Percentiles rank a stretch among this genome's conserved stretches.
These are phyloP conservation scores for Ceriops tagal DNA, from an alignment of 345 rosid species.

Conservation along the genomic window DNA sequence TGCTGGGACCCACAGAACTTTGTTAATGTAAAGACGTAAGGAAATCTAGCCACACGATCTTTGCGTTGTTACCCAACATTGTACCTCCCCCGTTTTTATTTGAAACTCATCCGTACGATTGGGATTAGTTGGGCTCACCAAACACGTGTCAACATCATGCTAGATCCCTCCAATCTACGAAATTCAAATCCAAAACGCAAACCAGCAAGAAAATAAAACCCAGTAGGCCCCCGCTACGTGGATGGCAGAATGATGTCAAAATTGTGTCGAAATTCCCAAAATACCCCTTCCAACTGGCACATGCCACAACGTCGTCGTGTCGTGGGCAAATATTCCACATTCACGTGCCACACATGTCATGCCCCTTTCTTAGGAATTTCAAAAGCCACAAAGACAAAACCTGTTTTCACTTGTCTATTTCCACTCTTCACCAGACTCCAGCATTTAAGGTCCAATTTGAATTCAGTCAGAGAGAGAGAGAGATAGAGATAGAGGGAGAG, in stretches of 20 bases:
- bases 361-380: too few relatives aligned
- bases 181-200: constrained; percentile 18
- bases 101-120: constrained; percentile 8
- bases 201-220: not conserved
- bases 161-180: constrained; percentile 24
- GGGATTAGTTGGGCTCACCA: not conserved
- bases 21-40: not conserved
- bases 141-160: constrained; percentile 10
- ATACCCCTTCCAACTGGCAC: not conserved
- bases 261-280: not conserved
- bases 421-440: not conserved
- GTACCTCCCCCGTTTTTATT: not conserved
- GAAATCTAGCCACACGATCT: not conserved
- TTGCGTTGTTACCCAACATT: not conserved
- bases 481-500: not conserved
- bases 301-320: constrained; percentile 2
- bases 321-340: not conserved
- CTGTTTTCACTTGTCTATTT: not conserved
- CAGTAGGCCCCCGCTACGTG: constrained; percentile 2
- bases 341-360: not conserved
- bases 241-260: too few relatives aligned
- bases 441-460: constrained; percentile 5
- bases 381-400: too few relatives aligned
- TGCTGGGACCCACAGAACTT: not conserved
- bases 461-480: not conserved